A percentile compares a stretch with the other conserved stretches of the same genome.
Evolutionary conservation across 1,139 yeast genomes (phyloP).

Genomic region (Scheffersomyces quercinus): DNA sequence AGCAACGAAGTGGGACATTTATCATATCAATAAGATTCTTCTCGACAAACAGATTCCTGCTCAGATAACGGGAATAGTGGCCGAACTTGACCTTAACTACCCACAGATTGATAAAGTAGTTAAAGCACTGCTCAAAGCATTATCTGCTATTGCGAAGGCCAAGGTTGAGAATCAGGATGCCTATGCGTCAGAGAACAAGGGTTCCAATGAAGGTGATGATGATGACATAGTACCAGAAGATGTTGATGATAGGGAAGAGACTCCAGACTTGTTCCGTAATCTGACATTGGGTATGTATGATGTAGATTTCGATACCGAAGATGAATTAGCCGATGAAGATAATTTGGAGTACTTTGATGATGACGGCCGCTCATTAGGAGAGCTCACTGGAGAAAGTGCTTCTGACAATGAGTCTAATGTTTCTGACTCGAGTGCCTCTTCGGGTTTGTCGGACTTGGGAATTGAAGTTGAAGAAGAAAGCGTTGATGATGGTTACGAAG

Average conservation of each 20-base stretch:
- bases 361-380: slow-evolving; percentile 35
- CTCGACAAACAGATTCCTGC: slow-evolving; percentile 66
- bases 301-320: slow-evolving; percentile 72
- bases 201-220: slow-evolving; percentile 53
- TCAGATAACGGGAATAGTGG: slow-evolving; percentile 56
- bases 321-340: slow-evolving; percentile 22
- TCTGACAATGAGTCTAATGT: slow-evolving; percentile 32
- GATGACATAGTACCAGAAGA: slow-evolving; percentile 55
- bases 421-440: slow-evolving; percentile 23
- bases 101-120: slow-evolving; percentile 65
- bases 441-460: slow-evolving; percentile 29
- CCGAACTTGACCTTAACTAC: slow-evolving; percentile 68
- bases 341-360: slow-evolving; percentile 30
- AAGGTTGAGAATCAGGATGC: slow-evolving; percentile 59
- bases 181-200: slow-evolving; percentile 50
- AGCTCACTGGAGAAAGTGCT: slow-evolving; percentile 37
- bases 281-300: slow-evolving; percentile 96
- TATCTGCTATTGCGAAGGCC: slow-evolving; percentile 62
- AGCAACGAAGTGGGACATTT: slow-evolving; percentile 57
- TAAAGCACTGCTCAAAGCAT: slow-evolving; percentile 57
- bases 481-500: slow-evolving; percentile 18
- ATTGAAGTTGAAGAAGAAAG: slow-evolving; percentile 10
- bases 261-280: slow-evolving; percentile 81
- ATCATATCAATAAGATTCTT: slow-evolving; percentile 60
- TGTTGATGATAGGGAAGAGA: slow-evolving; percentile 71